A percentile compares a stretch with the other conserved stretches of the same genome.
These are phyloP conservation scores for Oleoguttula mirabilis DNA, from an alignment of 495 filamentous ascomycete species.

Conservation along the genomic window DNA sequence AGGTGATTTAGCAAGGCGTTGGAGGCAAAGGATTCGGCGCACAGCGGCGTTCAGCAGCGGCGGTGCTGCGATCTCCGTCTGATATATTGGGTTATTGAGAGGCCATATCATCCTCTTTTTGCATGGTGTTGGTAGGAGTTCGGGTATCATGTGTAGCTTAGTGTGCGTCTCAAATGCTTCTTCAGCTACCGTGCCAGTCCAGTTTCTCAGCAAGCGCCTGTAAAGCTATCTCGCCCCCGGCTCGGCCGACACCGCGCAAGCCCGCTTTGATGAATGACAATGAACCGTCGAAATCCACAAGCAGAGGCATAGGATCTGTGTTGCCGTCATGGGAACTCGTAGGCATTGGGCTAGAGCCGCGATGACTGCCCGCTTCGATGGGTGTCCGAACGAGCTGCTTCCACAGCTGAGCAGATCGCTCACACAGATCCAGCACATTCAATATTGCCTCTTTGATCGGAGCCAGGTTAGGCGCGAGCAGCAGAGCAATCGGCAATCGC, in stretches of 20 bases:
- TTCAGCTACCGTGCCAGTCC: constrained; percentile 22
- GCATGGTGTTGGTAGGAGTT: no score
- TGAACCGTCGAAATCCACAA: constrained; percentile 30
- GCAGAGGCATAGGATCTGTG: constrained; percentile 20
- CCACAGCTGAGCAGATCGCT: constrained; percentile 19
- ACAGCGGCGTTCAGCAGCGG: no score
- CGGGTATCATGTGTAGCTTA: no score
- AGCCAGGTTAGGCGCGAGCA: constrained; percentile 41
- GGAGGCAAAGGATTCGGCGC: no score
- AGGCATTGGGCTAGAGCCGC: neutral
- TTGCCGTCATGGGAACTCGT: neutral
- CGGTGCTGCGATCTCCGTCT: no score
- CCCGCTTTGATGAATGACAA: constrained; percentile 37
- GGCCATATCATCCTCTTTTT: no score
- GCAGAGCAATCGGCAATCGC: constrained; percentile 49
- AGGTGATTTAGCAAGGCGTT: constrained; percentile 11
- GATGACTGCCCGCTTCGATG: neutral
- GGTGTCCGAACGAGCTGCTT: neutral
- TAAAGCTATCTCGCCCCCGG: constrained; percentile 37
- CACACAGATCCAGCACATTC: constrained; percentile 36
- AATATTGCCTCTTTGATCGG: constrained; percentile 28
- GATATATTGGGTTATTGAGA: no score
- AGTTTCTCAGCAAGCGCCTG: constrained; percentile 42
- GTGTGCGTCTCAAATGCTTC: no score
- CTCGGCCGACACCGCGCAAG: constrained; percentile 37